Conservation (phyloP, 345 rosid species). For the Toxicodendron radicans region DNA sequence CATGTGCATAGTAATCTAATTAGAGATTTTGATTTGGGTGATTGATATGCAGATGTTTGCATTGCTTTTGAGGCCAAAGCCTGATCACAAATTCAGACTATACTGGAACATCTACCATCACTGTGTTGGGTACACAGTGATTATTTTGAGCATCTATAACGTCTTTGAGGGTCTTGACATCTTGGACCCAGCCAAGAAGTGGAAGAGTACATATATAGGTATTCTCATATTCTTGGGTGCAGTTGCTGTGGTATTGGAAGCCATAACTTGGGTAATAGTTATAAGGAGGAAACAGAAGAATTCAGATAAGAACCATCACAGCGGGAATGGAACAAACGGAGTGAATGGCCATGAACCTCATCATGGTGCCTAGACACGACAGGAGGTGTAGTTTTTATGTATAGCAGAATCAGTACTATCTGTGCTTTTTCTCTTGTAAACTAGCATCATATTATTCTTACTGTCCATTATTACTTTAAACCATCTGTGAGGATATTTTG, state of each 20-base stretch:
- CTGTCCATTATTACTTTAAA: too few species aligned
- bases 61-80: slow-evolving; percentile 80
- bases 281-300: slow-evolving; percentile 49
- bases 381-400: neutral
- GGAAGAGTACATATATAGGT: slow-evolving; percentile 62
- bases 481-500: neutral
- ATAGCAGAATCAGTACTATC: neutral
- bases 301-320: slow-evolving; percentile 30
- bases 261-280: slow-evolving; percentile 72
- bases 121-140: slow-evolving; percentile 60
- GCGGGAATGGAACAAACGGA: slow-evolving; percentile 40
- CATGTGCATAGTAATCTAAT: neutral
- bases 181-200: slow-evolving; percentile 49
- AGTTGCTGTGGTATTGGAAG: slow-evolving; percentile 49
- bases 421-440: neutral
- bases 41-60: slow-evolving; percentile 53
- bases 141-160: slow-evolving; percentile 59
- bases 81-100: slow-evolving; percentile 73
- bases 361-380: slow-evolving; percentile 11
- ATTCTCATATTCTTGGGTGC: slow-evolving; percentile 58
- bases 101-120: slow-evolving; percentile 96
- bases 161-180: slow-evolving; percentile 70
- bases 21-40: neutral
- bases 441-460: slow-evolving; percentile 5
- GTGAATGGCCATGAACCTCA: slow-evolving; percentile 23